Base-by-base conservation (phyloP, 805 yeast genomes). In the Vanderwaltozyma yarrowii region DNA sequence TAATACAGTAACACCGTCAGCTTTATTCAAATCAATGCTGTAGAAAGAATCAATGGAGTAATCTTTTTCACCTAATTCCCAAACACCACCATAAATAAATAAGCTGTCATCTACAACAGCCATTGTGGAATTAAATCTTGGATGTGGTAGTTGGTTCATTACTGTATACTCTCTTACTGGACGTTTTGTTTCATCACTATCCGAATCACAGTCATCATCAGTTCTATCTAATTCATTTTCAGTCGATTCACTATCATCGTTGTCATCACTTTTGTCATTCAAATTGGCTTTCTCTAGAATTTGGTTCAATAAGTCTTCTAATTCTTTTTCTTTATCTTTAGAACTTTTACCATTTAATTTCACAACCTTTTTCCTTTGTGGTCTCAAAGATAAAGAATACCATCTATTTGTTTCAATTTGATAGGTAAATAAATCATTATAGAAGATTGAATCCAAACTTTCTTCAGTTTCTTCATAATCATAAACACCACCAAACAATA, bases 381-480 rank as follows among this genome's bases (percentile, higher is more conserved):
- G 43, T 34, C 45, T 49, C 18, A 45, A 32, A 20, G 30, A 38
- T 49, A 87, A 59, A 6, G 80, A 72, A 52, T 74, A 83, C 97
- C 98, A 89, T 56, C 95, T 74, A 60, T 89, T 89, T 14, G 78
- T 69, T 50, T 86, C 96, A 14, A 80, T 67, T 45, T 87, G 94
- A 57, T 84, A 89, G 2, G 94, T 80, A 51, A 76, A 76, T 35
- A 89, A 60, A 43, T 78, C 77, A 57, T 88, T 87, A 63, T 73
- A 89, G 58, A 88, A 89, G 34, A 74, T 76, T 1, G 95, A 85
- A 33, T 82, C 89, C 43, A 89, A 64, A 38, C 82, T 74, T 61
- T 92, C 97, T 58, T 89, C 97, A 12, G 95, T 89, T 61, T 89
- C 98, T 49, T 88, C 95, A 44, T 73, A 83, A 60, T 89, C 97